These are phyloP conservation scores for Salix brachista DNA, from an alignment of 345 rosid species.

Conservation along the genomic window DNA sequence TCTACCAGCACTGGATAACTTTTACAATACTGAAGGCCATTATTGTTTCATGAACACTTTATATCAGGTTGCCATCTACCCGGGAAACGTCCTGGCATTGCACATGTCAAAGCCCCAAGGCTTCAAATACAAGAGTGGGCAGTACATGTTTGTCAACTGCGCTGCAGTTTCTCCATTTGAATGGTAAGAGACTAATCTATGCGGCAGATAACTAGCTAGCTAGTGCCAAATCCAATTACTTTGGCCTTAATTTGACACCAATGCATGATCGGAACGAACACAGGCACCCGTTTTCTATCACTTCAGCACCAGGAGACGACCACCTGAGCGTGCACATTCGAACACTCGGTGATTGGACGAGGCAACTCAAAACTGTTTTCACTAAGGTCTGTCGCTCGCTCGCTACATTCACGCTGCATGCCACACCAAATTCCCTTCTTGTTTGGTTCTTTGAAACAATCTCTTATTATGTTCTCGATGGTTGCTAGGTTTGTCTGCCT, in stretches of 20 bases:
- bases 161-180: slow-evolving; percentile 78
- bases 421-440: background rate
- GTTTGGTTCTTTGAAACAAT: background rate
- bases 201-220: background rate
- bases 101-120: slow-evolving; percentile 87
- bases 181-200: slow-evolving; percentile 32
- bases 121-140: slow-evolving; percentile 85
- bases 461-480: background rate
- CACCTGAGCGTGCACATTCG: slow-evolving; percentile 82
- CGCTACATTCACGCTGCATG: background rate
- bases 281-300: slow-evolving; percentile 95
- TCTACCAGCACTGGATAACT: background rate
- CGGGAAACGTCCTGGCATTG: slow-evolving; percentile 74
- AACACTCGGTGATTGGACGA: slow-evolving; percentile 84
- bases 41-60: background rate
- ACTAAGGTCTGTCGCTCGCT: slow-evolving; percentile 43
- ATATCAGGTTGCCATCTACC: slow-evolving; percentile 63
- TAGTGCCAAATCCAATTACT: background rate
- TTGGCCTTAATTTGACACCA: background rate
- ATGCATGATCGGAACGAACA: background rate
- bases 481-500: slow-evolving; percentile 49
- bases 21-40: background rate
- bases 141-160: slow-evolving; percentile 89
- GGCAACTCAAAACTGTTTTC: slow-evolving; percentile 69
- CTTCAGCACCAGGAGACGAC: slow-evolving; percentile 87